Percentiles rank a stretch among this genome's conserved stretches.
Evolutionary conservation across 495 filamentous ascomycete species (phyloP).

Genomic region (Trichoderma reesei): DNA sequence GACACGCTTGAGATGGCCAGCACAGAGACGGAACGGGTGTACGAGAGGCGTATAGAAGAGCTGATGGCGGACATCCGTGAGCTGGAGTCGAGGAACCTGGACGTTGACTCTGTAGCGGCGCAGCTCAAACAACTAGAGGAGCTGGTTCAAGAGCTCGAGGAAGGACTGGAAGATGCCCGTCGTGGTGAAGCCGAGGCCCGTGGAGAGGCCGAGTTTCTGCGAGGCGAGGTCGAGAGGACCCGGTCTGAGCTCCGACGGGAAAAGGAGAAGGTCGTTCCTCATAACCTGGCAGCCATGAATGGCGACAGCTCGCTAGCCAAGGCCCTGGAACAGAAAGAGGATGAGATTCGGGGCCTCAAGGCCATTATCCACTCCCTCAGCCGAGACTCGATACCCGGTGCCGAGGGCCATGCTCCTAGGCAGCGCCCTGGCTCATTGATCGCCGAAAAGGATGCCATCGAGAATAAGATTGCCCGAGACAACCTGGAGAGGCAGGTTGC

Average conservation of each 20-base stretch:
- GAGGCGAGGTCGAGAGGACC: constrained; percentile 92
- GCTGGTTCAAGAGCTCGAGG: constrained; percentile 89
- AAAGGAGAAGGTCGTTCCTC: constrained; percentile 71
- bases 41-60: constrained; percentile 85
- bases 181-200: constrained; percentile 95
- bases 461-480: constrained; percentile 45
- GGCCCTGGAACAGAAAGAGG: constrained; percentile 88
- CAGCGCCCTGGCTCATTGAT: constrained; percentile 30
- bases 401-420: constrained; percentile 33
- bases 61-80: constrained; percentile 78
- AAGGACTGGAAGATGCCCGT: constrained; percentile 90
- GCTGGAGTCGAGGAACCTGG: constrained; percentile 68
- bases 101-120: constrained; percentile 80
- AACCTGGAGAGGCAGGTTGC: constrained; percentile 60
- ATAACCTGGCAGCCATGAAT: constrained; percentile 41
- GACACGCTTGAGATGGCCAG: constrained; percentile 94
- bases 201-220: constrained; percentile 90
- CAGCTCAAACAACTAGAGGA: constrained; percentile 95
- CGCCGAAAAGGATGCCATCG: constrained; percentile 41
- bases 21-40: constrained; percentile 94
- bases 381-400: constrained; percentile 52
- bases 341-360: constrained; percentile 93
- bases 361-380: constrained; percentile 95
- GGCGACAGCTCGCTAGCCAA: constrained; percentile 41
- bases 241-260: constrained; percentile 82